Conservation (phyloP, 2,329 filamentous ascomycete species). For the Botryotinia convoluta region DNA sequence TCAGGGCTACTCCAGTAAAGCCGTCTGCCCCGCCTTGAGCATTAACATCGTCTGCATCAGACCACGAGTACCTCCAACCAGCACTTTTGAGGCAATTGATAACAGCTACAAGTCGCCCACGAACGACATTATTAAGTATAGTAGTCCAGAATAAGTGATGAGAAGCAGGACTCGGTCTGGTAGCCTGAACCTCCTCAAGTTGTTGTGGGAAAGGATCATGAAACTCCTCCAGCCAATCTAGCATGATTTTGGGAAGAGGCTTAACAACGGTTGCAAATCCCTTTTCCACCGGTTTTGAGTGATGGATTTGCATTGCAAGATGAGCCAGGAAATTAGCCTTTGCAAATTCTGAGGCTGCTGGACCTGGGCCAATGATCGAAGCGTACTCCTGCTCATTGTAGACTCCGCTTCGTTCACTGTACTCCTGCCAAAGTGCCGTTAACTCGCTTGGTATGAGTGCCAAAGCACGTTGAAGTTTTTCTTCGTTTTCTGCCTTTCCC, state of each 20-base stretch:
- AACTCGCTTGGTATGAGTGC: constrained; percentile 53
- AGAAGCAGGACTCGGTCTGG: constrained; percentile 70
- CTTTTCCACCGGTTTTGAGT: constrained; percentile 50
- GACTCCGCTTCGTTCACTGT: constrained; percentile 46
- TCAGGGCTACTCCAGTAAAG: constrained; percentile 73
- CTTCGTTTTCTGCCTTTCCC: constrained; percentile 53
- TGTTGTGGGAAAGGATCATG: constrained; percentile 72
- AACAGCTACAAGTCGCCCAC: constrained; percentile 68
- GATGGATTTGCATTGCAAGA: constrained; percentile 75
- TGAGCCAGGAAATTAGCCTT: constrained; percentile 79
- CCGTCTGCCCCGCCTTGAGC: constrained; percentile 51
- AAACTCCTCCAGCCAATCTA: constrained; percentile 77
- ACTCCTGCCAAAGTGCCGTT: constrained; percentile 54
- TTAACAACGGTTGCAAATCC: constrained; percentile 36
- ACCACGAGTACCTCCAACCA: constrained; percentile 74
- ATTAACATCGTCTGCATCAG: constrained; percentile 58
- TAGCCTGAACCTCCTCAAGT: constrained; percentile 59
- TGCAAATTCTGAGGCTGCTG: constrained; percentile 60
- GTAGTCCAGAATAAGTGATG: constrained; percentile 83
- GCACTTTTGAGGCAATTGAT: constrained; percentile 69
- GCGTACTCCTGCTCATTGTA: constrained; percentile 52
- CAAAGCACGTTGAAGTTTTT: constrained; percentile 55
- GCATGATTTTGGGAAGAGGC: constrained; percentile 71
- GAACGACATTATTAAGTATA: constrained; percentile 69
- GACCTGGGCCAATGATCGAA: constrained; percentile 63